Base-by-base conservation (phyloP, 352 stramenopile genomes). In the Pythium oligandrum region DNA sequence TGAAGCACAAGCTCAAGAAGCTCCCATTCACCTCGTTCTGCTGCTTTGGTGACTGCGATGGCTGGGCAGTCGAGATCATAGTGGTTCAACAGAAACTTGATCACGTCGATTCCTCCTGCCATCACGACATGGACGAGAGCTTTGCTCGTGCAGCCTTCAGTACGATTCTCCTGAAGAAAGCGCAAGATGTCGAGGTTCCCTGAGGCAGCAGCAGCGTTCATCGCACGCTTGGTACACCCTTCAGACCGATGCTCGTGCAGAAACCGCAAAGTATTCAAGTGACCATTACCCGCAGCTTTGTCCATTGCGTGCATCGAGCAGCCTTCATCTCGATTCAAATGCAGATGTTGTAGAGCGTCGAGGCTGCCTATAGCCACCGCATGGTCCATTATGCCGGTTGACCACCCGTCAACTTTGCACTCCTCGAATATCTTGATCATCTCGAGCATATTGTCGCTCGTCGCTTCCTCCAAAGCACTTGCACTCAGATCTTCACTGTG, bases 211-310 rank as follows among this genome's bases (percentile, higher is more conserved):
- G 55, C 60, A 38, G 45, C 46, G 30, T 64, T 62, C 11, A 54
- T 8, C 12, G 54, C 55, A 9, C 38, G 49, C 6, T 43, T 61
- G 33, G 61, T 63, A 46, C 60, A 68, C 4, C 61, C 61, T 64
- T 68, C 61, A 0, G 8, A 30, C 42, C 61, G 55, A 39, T 68
- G 48, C 35, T 53, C 51, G n/a, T 64, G 61, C 31, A 68, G 47
- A 10, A 64, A 68, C 42, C 47, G 12, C 11, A 70, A 45, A 11
- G 66, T 61, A 9, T 12, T 12, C 8, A 53, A 26, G 8, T 42
- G 47, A 11, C 47, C 47, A 8, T 31, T 6, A 8, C 17, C 43
- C 6, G 17, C 43, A 8, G 43, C 43, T 11, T 7, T n/a, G 8
- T 48, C 43, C 10, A 48, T 31, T 11, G 43, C 43, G 26, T 9